phyloP scores from a whole-genome alignment of 306 rosid species.

The Malus sylvestris region DNA sequence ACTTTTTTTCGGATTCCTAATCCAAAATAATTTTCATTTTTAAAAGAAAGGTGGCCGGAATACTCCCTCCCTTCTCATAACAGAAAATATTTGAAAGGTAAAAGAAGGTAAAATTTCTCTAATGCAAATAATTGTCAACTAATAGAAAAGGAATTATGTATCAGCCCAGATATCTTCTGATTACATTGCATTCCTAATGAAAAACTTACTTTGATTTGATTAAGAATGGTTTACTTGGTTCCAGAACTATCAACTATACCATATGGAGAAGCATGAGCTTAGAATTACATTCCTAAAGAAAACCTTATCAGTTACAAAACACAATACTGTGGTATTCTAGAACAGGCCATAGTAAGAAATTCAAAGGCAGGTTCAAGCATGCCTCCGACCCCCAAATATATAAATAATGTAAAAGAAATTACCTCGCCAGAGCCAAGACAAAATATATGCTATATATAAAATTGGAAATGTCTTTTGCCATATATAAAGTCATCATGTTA shows the following conservation, averaged over 20 bases:
- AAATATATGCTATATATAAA: not conserved
- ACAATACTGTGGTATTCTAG: not conserved
- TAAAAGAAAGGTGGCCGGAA: not conserved
- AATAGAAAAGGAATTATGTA: not conserved
- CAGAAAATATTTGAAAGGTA: not conserved
- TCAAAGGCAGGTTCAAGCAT: not conserved
- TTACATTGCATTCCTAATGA: not conserved
- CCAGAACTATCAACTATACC: not conserved
- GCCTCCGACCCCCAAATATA: not conserved
- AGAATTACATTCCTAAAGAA: not conserved
- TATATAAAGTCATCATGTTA: not conserved
- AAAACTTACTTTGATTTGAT: not conserved
- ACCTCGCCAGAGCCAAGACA: not conserved
- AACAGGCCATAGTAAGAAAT: not conserved
- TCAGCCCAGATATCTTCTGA: not conserved
- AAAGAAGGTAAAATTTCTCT: not conserved
- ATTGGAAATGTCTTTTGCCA: not conserved
- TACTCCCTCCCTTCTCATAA: not conserved
- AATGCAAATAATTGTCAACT: not conserved
- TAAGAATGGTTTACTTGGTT: not conserved
- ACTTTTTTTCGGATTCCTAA: not conserved
- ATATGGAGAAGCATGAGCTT: not conserved
- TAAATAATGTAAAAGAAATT: not conserved
- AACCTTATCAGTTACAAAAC: not conserved
- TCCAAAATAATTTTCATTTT: not conserved